These are phyloP conservation scores for Yamadazyma ubonensis DNA, from an alignment of 805 yeast species.

Conservation along the genomic window DNA sequence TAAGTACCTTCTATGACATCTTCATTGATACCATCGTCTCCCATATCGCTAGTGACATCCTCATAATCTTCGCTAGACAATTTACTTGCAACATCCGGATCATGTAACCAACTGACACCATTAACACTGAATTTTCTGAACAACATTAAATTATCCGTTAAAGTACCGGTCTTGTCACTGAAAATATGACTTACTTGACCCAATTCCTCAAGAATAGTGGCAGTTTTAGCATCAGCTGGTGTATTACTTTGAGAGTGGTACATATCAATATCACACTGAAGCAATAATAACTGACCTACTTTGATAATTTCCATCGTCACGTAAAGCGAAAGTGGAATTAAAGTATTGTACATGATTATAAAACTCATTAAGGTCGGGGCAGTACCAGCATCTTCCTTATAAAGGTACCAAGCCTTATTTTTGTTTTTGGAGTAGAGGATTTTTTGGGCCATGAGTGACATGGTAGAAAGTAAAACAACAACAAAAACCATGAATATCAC, in stretches of 20 bases:
- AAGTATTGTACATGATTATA: conserved; percentile 94
- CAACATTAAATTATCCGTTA: conserved; percentile 92
- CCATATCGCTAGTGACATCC: neutral
- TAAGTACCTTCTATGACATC: neutral
- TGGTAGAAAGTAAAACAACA: conserved; percentile 70
- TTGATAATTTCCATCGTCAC: conserved; percentile 97
- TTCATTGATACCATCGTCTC: neutral
- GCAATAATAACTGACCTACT: conserved; percentile 73
- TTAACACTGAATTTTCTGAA: conserved; percentile 85
- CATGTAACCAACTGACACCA: conserved; percentile 90
- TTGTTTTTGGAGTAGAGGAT: conserved; percentile 43
- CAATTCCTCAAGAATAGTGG: conserved; percentile 90
- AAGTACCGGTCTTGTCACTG: conserved; percentile 96
- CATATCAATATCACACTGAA: conserved; percentile 94
- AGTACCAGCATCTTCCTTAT: conserved; percentile 70
- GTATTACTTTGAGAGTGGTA: conserved; percentile 81
- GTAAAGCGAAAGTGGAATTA: conserved; percentile 90
- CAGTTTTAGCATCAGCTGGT: conserved; percentile 92
- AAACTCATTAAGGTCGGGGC: conserved; percentile 94
- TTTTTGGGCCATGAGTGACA: conserved; percentile 79
- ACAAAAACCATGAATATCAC: conserved; percentile 85
- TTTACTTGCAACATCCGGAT: conserved; percentile 41
- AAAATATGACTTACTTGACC: conserved; percentile 96
- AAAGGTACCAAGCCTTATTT: conserved; percentile 67
- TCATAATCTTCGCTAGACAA: conserved; percentile 22